Evolutionary conservation across 352 stramenopile genomes (phyloP), one percentile per base, ranked within the genome.

Genomic region (Phytophthora podocarpi): DNA sequence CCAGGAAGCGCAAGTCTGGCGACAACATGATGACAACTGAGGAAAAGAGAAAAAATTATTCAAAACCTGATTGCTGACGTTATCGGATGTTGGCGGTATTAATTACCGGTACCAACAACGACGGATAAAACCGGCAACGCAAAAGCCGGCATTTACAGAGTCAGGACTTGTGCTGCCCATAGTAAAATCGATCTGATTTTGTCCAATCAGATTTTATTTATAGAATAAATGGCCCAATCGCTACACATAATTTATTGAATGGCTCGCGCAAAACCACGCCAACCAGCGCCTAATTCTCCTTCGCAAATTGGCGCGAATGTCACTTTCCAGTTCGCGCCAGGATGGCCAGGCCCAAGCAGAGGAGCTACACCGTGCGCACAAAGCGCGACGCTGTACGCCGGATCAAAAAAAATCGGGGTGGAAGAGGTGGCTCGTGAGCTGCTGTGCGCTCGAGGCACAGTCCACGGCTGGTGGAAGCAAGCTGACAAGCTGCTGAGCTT

Each of bases 1-100:
- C 52, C 43, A 72, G 55, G 35, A 80, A 64, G 36, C 21, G 52
- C 28, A 78, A 28, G 16, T 23, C 13, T 7, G 43, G 26, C 42
- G 46, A 40, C 20, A 23, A 3, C 50, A 63, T 67, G 39, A 20
- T 30, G 24, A 20, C n/a, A n/a, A n/a, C n/a, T n/a, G n/a, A n/a
- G n/a, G n/a, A n/a, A n/a, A n/a, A n/a, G n/a, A n/a, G n/a, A n/a
- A n/a, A n/a, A n/a, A n/a, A n/a, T n/a, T n/a, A n/a, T n/a, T n/a
- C n/a, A n/a, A n/a, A n/a, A n/a, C n/a, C n/a, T n/a, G n/a, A n/a
- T n/a, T n/a, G n/a, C n/a, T n/a, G n/a, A n/a, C n/a, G n/a, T n/a
- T n/a, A n/a, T n/a, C n/a, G n/a, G n/a, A n/a, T n/a, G n/a, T n/a
- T n/a, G n/a, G n/a, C n/a, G n/a, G n/a, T n/a, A n/a, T n/a, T n/a